Evolutionary conservation across 1,284 basidiomycete genomes (phyloP), one percentile per base, ranked within the genome.

Genomic region (Moniliella sp.): DNA sequence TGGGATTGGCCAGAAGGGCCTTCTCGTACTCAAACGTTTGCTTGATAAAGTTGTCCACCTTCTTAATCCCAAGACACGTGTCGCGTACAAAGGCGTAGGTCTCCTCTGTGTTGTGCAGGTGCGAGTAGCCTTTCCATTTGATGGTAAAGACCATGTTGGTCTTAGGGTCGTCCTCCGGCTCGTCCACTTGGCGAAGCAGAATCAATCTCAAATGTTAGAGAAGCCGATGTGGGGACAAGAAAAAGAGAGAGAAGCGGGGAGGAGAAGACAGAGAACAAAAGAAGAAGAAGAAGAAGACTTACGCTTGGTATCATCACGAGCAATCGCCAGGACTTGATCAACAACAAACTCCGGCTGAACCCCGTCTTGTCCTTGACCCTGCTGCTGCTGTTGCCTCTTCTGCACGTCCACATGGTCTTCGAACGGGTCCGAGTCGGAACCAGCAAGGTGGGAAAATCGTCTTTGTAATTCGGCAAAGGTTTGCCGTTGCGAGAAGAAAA

Each of bases 1-100:
- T 73, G 70, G 4, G 77, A 29, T 69, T 69, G 34, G 65, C 67
- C 14, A 82, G 66, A 27, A 75, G 72, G 4, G 72, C 69, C 43
- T 81, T 74, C 63, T 81, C 81, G 1, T 65, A 74, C 69, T 52
- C 43, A 61, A 65, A 69, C 21, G 70, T 62, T 12, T 74, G 71
- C 59, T 88, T 88, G 69, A 99, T 91, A 64, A 97, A 99, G 65
- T 97, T 97, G 64, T 94, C 88, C 37, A 99, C 82, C 36, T 84
- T 79, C 65, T 97, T 97, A 57, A 93, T 70, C 17, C 84, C 84
- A 11, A 25, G 19, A n/a, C 21, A 23, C 69, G 78, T 91, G 19
- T 80, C 75, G 43, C 65, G 65, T 37, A 94, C 66, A 61, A 91
- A 94, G 52, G 83, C 75, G 66, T 91, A 93, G 8, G 76, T 75